phyloP scores from a whole-genome alignment of 2,329 filamentous ascomycete genomes.

The Amauroascus niger region DNA sequence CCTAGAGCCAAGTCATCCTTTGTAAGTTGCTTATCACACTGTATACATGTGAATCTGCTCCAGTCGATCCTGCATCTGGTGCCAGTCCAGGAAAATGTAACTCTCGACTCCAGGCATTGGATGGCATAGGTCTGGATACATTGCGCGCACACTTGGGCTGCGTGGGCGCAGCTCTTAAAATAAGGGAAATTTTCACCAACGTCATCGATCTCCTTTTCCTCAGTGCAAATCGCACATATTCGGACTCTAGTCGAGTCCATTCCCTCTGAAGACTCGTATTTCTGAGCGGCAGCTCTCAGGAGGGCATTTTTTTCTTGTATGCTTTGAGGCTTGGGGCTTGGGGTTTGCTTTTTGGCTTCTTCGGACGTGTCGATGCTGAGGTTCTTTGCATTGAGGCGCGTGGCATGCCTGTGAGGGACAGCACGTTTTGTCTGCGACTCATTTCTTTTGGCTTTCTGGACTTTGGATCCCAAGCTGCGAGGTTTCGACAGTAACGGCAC shows the following conservation, averaged over 20 bases:
- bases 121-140: constrained; percentile 12
- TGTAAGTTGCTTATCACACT: constrained; percentile 5
- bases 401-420: neutral
- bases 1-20: neutral
- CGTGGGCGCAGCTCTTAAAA: constrained; percentile 11
- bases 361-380: neutral
- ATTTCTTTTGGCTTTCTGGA: neutral
- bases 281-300: neutral
- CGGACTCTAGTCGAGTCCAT: neutral
- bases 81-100: neutral
- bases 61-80: constrained; percentile 6
- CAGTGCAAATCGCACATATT: constrained; percentile 14
- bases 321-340: neutral
- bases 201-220: constrained; percentile 4
- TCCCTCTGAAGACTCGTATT: neutral
- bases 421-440: neutral
- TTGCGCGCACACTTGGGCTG: constrained; percentile 7
- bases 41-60: constrained; percentile 11
- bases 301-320: neutral
- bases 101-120: constrained; percentile 2
- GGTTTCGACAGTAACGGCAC: neutral
- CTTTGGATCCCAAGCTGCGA: neutral
- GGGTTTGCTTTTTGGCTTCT: neutral
- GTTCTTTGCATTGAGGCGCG: neutral
- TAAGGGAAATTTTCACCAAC: constrained; percentile 11